These are phyloP conservation scores for Zygnema circumcarinatum DNA, from an alignment of 139 green algal species.

Conservation along the genomic window DNA sequence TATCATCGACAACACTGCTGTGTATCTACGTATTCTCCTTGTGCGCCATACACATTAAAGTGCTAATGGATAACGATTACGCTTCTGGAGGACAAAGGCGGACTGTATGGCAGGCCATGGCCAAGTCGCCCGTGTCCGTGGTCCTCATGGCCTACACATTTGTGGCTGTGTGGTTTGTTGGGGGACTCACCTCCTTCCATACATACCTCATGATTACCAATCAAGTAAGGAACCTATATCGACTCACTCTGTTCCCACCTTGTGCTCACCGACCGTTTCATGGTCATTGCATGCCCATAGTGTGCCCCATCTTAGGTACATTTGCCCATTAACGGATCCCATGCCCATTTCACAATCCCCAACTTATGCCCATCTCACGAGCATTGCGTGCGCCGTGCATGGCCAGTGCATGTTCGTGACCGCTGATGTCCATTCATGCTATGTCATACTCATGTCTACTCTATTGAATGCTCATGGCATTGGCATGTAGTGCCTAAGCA, in stretches of 20 bases:
- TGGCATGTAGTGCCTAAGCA: too few species aligned
- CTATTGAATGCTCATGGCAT: too few species aligned
- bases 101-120: constrained; percentile 56
- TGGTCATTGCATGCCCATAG: not conserved
- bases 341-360: too few species aligned
- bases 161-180: constrained; percentile 85
- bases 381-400: too few species aligned
- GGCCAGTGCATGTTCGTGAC: too few species aligned
- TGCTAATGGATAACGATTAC: constrained; percentile 54
- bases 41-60: constrained; percentile 64
- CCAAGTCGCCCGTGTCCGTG: constrained; percentile 66
- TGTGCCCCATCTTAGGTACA: not conserved
- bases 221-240: constrained; percentile 69
- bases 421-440: too few species aligned
- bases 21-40: constrained; percentile 83
- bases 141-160: constrained; percentile 67
- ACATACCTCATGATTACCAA: constrained; percentile 77
- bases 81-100: not conserved
- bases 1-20: constrained; percentile 82
- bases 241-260: not conserved
- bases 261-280: not conserved
- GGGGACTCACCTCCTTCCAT: constrained; percentile 90
- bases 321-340: not conserved
- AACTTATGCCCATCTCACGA: too few species aligned
- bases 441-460: too few species aligned